Base-by-base conservation (phyloP, 1,139 yeast species). In the Petasospora rhodanensis region DNA sequence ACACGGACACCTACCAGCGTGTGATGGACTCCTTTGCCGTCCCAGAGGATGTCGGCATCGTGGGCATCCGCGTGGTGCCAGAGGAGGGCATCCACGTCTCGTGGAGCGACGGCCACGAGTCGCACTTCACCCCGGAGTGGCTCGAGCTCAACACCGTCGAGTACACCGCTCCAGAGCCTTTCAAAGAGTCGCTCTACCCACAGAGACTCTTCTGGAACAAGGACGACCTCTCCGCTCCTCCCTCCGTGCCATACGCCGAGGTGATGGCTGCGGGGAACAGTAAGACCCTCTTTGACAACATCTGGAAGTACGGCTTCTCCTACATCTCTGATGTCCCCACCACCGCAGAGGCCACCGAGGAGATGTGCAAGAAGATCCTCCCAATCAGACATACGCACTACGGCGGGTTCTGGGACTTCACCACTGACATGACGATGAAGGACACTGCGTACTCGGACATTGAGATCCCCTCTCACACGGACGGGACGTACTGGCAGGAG, bases 321-420 rank as follows among this genome's bases (percentile, higher is more conserved):
- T 63, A 79, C 41, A 71, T 81, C 28, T 71, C 76, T 35, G 68
- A 73, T 41, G 82, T 77, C 10, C 89, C 89, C 1, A 74, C 66
- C 3, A 62, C 66, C 11, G 77, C 85, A 0, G 75, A 74, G 45
- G 81, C 66, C 17, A 80, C 91, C 1, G 70, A 79, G 48, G 59
- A 59, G 40, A 64, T 81, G 35, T 73, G 79, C 38, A 77, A 77
- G 43, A 61, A 74, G 46, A 67, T 81, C 41, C 70, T 79, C 35
- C 79, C 76, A 52, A 73, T 80, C 37, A 63, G 84, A 24, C 81
- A 79, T 15, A 81, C 91, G 2, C 89, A 81, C 55, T 81, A 81
- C 43, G 89, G 87, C 12, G 87, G 85, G 4, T 80, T 81, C 56
- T 81, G 89, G 87, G 87, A 79, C 49, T 80, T 81, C 54, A 80